phyloP scores from a whole-genome alignment of 192 early-diverging fungal species.

The Linnemannia hyalina region DNA sequence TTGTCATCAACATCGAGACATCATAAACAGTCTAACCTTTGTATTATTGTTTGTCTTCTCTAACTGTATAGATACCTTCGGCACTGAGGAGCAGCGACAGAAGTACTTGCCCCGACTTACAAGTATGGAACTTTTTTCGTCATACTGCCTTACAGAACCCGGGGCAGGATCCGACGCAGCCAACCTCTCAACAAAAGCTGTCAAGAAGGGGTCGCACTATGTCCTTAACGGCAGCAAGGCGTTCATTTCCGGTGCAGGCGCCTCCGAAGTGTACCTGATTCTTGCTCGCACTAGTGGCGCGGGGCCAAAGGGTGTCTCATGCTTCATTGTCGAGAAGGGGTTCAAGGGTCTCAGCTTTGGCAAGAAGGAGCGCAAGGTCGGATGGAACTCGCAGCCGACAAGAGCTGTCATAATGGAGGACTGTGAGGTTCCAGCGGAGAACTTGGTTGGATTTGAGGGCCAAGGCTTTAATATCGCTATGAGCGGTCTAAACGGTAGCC shows the following conservation, averaged over 20 bases:
- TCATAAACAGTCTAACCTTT: too few relatives aligned
- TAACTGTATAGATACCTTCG: slow-evolving; percentile 32
- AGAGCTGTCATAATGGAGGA: slow-evolving; percentile 71
- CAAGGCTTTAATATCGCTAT: slow-evolving; percentile 74
- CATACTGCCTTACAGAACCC: slow-evolving; percentile 93
- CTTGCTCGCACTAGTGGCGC: slow-evolving; percentile 68
- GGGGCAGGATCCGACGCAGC: slow-evolving; percentile 84
- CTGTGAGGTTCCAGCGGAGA: slow-evolving; percentile 61
- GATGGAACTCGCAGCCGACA: slow-evolving; percentile 74
- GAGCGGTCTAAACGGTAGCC: slow-evolving; percentile 72
- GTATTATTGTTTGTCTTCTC: too few relatives aligned
- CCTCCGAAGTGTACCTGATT: slow-evolving; percentile 68
- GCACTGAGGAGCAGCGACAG: slow-evolving; percentile 57
- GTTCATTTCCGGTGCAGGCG: slow-evolving; percentile 82
- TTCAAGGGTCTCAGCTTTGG: slow-evolving; percentile 70
- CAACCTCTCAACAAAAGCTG: slow-evolving; percentile 77
- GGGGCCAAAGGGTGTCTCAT: slow-evolving; percentile 67
- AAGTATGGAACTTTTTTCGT: slow-evolving; percentile 82
- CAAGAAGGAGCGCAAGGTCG: slow-evolving; percentile 72
- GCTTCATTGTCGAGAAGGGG: slow-evolving; percentile 69
- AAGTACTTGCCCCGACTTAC: slow-evolving; percentile 84
- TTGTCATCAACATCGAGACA: too few relatives aligned
- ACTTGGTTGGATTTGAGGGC: slow-evolving; percentile 66
- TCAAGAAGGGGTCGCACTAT: slow-evolving; percentile 88
- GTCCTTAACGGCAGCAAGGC: slow-evolving; percentile 88